These are phyloP conservation scores for Arachnomyces sp. DNA, from an alignment of 2,329 filamentous ascomycete species.

Conservation along the genomic window DNA sequence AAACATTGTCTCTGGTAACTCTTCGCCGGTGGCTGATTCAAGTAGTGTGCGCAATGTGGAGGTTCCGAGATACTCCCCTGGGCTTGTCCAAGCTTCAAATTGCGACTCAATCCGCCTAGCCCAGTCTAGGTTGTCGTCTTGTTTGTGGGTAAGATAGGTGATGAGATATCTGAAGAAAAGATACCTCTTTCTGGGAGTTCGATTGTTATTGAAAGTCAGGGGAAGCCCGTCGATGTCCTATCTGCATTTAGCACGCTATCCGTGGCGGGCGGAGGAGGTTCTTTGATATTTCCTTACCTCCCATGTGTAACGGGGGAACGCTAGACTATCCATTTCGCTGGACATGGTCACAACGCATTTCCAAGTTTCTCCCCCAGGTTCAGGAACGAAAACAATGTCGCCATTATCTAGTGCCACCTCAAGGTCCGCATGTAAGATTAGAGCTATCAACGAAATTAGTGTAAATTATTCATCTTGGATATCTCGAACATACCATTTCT, in stretches of 20 bases:
- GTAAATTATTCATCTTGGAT: neutral
- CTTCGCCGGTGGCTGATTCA: too few relatives aligned
- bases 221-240: slow-evolving; percentile 13
- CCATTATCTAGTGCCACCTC: slow-evolving; percentile 10
- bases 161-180: slow-evolving; percentile 18
- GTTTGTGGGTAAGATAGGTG: slow-evolving; percentile 11
- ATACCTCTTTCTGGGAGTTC: slow-evolving; percentile 13
- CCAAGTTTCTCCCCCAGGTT: slow-evolving; percentile 7
- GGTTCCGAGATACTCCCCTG: slow-evolving; percentile 4
- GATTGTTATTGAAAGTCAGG: slow-evolving; percentile 11
- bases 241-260: neutral
- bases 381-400: slow-evolving; percentile 12
- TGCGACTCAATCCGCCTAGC: neutral
- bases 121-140: slow-evolving; percentile 4
- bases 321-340: slow-evolving; percentile 3
- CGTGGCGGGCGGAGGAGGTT: neutral
- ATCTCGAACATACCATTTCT: slow-evolving; percentile 12
- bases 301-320: too few relatives aligned
- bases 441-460: slow-evolving; percentile 5
- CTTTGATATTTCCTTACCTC: slow-evolving; percentile 5
- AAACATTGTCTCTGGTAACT: too few relatives aligned
- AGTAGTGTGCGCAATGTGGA: slow-evolving; percentile 4
- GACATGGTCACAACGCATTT: slow-evolving; percentile 12
- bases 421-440: slow-evolving; percentile 8
- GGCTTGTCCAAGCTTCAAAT: slow-evolving; percentile 2